Percentiles rank a stretch among this genome's conserved stretches.
Conservation (phyloP, 2,329 filamentous ascomycete species). For the Colletotrichum gloeosporioides region DNA sequence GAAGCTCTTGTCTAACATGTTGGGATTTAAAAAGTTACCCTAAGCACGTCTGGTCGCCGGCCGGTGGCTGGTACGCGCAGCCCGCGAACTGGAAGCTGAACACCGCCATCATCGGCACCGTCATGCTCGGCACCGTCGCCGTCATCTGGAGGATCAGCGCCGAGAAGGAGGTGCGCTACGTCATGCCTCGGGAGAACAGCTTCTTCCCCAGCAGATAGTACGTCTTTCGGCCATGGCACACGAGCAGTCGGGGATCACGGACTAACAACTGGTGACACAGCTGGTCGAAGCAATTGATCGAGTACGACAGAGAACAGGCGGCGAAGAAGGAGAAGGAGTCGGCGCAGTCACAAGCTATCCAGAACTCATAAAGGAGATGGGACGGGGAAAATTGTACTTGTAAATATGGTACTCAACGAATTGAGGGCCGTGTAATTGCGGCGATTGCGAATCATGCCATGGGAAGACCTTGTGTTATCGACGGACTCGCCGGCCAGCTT, state of each 20-base stretch:
- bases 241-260: not conserved
- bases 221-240: constrained; percentile 36
- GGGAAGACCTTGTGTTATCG: not conserved
- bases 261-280: constrained; percentile 30
- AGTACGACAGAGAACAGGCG: constrained; percentile 49
- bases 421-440: constrained; percentile 14
- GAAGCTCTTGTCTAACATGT: not conserved
- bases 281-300: constrained; percentile 51
- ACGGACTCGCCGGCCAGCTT: not conserved
- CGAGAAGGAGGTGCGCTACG: constrained; percentile 73
- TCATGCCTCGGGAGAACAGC: constrained; percentile 76
- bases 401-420: constrained; percentile 19
- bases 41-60: constrained; percentile 99
- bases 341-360: constrained; percentile 16
- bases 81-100: constrained; percentile 95
- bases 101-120: constrained; percentile 76
- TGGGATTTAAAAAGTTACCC: constrained; percentile 71
- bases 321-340: constrained; percentile 35
- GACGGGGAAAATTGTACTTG: constrained; percentile 15
- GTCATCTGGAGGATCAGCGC: constrained; percentile 76
- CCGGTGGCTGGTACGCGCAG: constrained; percentile 97
- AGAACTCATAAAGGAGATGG: constrained; percentile 18
- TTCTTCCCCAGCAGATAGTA: constrained; percentile 89
- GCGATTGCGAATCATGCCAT: constrained; percentile 3
- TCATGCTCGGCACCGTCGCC: constrained; percentile 71